Evolutionary conservation across 257 asterid species (phyloP), one percentile per base, ranked within the genome.

Genomic region (Misopates orontium): DNA sequence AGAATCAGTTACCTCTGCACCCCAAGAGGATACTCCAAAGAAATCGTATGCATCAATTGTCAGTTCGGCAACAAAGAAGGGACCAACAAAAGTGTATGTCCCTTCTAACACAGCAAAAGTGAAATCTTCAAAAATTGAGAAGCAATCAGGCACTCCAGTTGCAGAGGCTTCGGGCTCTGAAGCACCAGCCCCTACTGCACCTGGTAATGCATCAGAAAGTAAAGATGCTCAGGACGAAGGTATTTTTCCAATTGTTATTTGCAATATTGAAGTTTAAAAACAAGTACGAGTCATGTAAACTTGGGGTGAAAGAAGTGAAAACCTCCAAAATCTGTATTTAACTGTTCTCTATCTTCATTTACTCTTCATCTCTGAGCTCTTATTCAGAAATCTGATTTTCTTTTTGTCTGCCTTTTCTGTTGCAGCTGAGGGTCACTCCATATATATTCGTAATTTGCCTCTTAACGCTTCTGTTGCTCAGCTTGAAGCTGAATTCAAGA

Each of bases 31-130:
- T 64, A 50, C 79, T 74, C 89, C 83, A 47, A 93, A 92, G 80
- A 92, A 83, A 76, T 93, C 97, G 12, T 93, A 93, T 75, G 98
- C 98, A 4, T 93, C 91, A 14, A 93, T 93, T 63, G 81, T 93
- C 49, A 80, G 95, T 76, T 87, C 89, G 22, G 83, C 64, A 54
- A 79, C 77, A 22, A 90, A 81, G 84, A 80, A 77, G 80, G 85
- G 82, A 28, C 75, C 88, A 1, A 74, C 68, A 69, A 79, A 71
- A 80, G 60, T 82, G 45, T 89, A 83, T 72, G 85, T 83, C 41
- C 94, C 90, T 54, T 47, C 91, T 45, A 79, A 62, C 62, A 31
- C 73, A 8, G 62, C 75, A 39, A 77, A 67, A 66, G 62, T 55
- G 53, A 75, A 69, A 63, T 66, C 79, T 20, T 40, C 75, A 8